Conservation (phyloP, 1,284 basidiomycete genomes). For the Apiotrichum montevideense region DNA sequence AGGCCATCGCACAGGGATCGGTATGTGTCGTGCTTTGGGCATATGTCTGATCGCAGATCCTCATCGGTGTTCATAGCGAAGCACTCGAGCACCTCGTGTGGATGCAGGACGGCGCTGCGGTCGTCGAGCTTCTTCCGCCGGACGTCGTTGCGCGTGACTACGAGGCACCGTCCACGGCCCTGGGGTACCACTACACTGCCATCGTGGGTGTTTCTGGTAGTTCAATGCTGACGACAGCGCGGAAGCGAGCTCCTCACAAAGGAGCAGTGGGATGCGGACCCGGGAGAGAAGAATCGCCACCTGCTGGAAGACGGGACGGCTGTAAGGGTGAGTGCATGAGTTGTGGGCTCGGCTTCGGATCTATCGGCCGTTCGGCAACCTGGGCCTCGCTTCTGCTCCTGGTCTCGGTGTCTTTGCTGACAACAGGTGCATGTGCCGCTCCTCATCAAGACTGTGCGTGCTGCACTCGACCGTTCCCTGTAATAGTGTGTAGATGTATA, state of each 20-base stretch:
- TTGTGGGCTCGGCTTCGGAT: too few species aligned
- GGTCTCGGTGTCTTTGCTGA: too few species aligned
- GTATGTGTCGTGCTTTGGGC: conserved; percentile 9
- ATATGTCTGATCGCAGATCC: conserved; percentile 12
- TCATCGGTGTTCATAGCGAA: conserved; percentile 25
- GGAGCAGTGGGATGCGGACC: too few species aligned
- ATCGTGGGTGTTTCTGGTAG: conserved; percentile 4
- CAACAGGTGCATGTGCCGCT: too few species aligned
- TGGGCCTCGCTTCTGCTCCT: too few species aligned
- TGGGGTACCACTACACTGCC: conserved; percentile 21
- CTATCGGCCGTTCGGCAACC: too few species aligned
- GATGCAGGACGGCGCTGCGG: conserved; percentile 19
- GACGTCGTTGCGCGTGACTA: neutral
- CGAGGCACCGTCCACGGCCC: neutral
- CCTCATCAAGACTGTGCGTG: too few species aligned
- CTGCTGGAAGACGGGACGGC: too few species aligned
- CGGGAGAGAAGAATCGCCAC: too few species aligned
- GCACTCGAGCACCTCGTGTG: conserved; percentile 24
- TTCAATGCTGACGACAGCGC: neutral
- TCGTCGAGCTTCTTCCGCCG: conserved; percentile 18
- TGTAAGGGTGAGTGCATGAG: too few species aligned
- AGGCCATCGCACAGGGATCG: neutral
- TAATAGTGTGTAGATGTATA: too few species aligned
- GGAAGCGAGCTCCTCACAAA: conserved; percentile 10
- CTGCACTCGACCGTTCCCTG: too few species aligned